These are phyloP conservation scores for Lactarius akahatsu DNA, from an alignment of 768 basidiomycete species.

Conservation along the genomic window DNA sequence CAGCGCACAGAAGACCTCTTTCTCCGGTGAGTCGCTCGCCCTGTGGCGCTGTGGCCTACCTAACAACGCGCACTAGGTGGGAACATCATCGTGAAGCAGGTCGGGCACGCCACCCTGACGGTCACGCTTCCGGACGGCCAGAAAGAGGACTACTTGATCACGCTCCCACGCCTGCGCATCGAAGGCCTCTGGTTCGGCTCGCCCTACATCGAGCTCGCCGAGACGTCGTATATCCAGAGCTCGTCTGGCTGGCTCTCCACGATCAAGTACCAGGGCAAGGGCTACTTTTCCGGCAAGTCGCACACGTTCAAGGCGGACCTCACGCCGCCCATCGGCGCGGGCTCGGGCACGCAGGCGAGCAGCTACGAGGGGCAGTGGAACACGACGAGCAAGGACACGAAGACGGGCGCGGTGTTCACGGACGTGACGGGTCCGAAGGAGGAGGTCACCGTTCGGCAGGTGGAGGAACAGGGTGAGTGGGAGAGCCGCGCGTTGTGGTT, in stretches of 20 bases:
- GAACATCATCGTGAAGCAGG: constrained; percentile 86
- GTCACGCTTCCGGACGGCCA: constrained; percentile 57
- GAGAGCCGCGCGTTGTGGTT: constrained; percentile 88
- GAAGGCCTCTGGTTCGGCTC: constrained; percentile 91
- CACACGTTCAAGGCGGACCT: constrained; percentile 89
- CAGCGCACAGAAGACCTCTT: constrained; percentile 93
- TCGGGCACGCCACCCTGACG: constrained; percentile 87
- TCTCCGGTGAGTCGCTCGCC: constrained; percentile 55
- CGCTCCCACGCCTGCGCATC: constrained; percentile 87
- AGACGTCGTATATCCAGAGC: constrained; percentile 74
- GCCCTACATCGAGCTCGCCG: constrained; percentile 89
- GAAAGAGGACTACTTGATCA: constrained; percentile 80
- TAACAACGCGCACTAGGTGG: constrained; percentile 43
- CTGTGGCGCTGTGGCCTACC: not conserved
- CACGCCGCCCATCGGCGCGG: constrained; percentile 41
- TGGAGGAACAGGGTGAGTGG: constrained; percentile 71
- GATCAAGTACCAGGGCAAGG: constrained; percentile 90
- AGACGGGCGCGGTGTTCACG: constrained; percentile 60
- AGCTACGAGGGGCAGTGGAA: constrained; percentile 84
- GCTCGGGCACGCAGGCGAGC: constrained; percentile 34
- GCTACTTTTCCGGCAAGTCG: constrained; percentile 91
- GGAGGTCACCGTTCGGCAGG: constrained; percentile 63
- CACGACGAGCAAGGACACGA: constrained; percentile 54
- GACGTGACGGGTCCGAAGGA: constrained; percentile 73
- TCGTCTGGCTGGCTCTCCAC: constrained; percentile 59